Evolutionary conservation across 352 stramenopile species (phyloP), one percentile per base, ranked within the genome.

Genomic region (Hyaloperonospora brassicae): DNA sequence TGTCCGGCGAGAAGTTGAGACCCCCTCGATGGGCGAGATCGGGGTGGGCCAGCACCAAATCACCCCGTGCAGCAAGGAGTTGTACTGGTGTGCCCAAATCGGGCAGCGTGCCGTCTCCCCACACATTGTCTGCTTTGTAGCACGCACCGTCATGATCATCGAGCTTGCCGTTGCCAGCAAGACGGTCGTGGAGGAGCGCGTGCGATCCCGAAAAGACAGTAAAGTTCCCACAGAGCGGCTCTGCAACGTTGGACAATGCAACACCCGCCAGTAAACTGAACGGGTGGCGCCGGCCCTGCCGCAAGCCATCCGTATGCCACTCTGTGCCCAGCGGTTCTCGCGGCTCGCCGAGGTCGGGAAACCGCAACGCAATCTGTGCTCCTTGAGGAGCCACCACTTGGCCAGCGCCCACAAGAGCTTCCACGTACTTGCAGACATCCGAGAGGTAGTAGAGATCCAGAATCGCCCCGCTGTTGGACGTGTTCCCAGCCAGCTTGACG

Each of bases 301-400:
- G 71, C 81, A 92, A 88, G 30, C 79, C 81, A 44, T 89, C 81
- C 17, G 77, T 92, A 64, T 92, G 81, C 81, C 81, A 92, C 57
- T 92, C 79, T 2, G 75, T 88, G 13, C 81, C 81, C 7, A 64
- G 44, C 5, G 75, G 79, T 12, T 92, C 75, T 1, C 79, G 71
- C 14, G 71, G 65, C 22, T 77, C 66, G 1, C 79, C 77, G 9
- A 92, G 60, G 35, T 89, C 77, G 0, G 81, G 81, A 47, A 89
- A 92, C 5, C 81, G 72, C 51, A 92, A 53, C 1, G 81, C 81
- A 35, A 89, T 84, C 46, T 92, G 81, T 5, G 66, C 77, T 52
- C 76, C 79, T 48, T 71, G 70, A 0, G 77, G 77, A 11, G 70
- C 46, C 8, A 66, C 67, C 11, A 86, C 66, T 56, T 75, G 61